Conservation (phyloP, 2,329 filamentous ascomycete genomes). For the Phialophora expanda region DNA sequence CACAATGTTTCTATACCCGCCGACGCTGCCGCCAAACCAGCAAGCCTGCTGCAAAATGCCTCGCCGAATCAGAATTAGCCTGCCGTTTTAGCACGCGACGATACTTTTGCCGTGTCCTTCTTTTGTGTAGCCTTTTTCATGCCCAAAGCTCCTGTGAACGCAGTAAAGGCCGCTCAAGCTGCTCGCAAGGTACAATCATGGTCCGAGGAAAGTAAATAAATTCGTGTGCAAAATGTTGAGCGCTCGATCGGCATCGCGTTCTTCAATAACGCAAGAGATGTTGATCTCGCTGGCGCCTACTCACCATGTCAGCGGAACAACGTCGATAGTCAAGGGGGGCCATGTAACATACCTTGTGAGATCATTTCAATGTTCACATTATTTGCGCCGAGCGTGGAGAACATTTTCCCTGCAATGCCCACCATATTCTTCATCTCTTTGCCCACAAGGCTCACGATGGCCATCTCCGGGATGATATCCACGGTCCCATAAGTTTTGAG, state of each 20-base stretch:
- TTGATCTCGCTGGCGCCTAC: conserved; percentile 97
- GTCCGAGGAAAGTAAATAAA: conserved; percentile 94
- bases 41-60: neutral
- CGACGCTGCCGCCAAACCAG: neutral
- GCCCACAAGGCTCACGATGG: conserved; percentile 91
- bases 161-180: conserved; percentile 24
- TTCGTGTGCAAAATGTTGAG: conserved; percentile 97
- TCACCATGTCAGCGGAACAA: conserved; percentile 24
- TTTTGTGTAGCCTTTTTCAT: conserved; percentile 16
- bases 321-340: conserved; percentile 4
- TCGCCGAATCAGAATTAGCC: neutral
- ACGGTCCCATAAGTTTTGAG: conserved; percentile 84
- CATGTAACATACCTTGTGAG: conserved; percentile 74
- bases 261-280: conserved; percentile 96
- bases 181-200: conserved; percentile 35
- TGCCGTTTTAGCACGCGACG: neutral
- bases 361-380: conserved; percentile 99
- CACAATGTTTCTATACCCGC: neutral
- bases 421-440: conserved; percentile 98
- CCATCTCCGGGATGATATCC: conserved; percentile 88
- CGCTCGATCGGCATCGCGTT: conserved; percentile 85
- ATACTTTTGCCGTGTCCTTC: neutral
- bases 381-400: conserved; percentile 89
- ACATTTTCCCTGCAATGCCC: conserved; percentile 92
- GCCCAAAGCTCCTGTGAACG: conserved; percentile 26